Base-by-base conservation (phyloP, 805 yeast genomes). In the Clavispora carvajalis region DNA sequence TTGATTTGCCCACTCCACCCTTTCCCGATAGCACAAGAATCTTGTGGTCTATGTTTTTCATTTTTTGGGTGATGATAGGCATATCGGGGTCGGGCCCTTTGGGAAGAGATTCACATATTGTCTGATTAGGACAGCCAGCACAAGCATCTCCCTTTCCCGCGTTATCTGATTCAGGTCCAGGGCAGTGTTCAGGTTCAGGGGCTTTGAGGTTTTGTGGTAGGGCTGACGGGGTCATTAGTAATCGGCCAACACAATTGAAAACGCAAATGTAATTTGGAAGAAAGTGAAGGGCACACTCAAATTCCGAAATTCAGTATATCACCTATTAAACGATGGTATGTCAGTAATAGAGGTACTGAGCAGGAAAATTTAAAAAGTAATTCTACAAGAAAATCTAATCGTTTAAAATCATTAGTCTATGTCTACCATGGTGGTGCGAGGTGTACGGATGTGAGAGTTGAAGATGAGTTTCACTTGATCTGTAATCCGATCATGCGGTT, bases 1-100 rank as follows among this genome's bases (percentile, higher is more conserved):
- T 93, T 0, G 96, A 87, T 60, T 93, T 93, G 1, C 99, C 99
- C 1, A 93, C 99, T 10, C 99, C 99, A 12, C 97, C 95, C 61
- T 85, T 85, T 5, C 93, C 95, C 0, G 89, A 81, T 3, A 85
- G 67, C 0, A 85, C 87, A 28, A 85, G 62, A 1, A 93, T 67
- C 62, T 93, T 93, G 61, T 93, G 98, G 48, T 80, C 71, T 25
- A 79, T 75, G 36, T 75, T 72, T 2, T 75, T 60, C 40, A 93
- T 65, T 44, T 91, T 76, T 34, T 77, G 75, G 23, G 79, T 80
- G 33, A 93, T 93, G 5, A 76, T 43, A 1, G 89, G 85, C 29
- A 93, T 67, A 59, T 93, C 99, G 0, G 95, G 96, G 60, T 93
- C 99, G 0, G 98, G 97, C 2, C 96, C 97, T 57, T 85, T 85